Evolutionary conservation across 2,329 filamentous ascomycete genomes (phyloP).

Genomic region (Colletotrichum sp.): DNA sequence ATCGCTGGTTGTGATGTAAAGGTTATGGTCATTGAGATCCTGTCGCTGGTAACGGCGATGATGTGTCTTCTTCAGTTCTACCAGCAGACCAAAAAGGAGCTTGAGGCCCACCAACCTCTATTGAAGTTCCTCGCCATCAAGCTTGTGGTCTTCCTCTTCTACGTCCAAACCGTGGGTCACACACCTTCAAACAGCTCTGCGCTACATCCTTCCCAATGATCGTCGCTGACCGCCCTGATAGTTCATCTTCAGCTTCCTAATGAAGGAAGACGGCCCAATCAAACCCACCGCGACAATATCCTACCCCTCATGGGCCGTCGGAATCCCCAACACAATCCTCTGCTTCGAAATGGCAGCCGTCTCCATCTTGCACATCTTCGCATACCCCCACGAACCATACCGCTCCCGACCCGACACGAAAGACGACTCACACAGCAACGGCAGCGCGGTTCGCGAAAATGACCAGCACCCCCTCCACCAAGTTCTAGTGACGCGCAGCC

Average conservation of each 20-base stretch:
- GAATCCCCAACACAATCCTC: not conserved
- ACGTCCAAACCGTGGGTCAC: not conserved
- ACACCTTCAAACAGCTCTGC: not conserved
- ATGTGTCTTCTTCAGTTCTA: not conserved
- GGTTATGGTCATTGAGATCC: not conserved
- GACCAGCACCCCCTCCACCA: not conserved
- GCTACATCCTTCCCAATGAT: not conserved
- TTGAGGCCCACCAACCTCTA: not conserved
- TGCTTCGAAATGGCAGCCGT: conserved; percentile 3
- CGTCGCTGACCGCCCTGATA: not conserved
- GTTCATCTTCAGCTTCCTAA: not conserved
- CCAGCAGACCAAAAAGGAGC: not conserved
- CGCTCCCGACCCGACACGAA: not conserved
- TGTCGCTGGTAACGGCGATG: not conserved
- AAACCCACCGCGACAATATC: not conserved
- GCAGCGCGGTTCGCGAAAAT: not conserved
- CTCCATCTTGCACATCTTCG: not conserved
- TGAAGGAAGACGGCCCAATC: not conserved
- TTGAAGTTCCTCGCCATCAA: conserved; percentile 1
- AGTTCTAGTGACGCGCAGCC: not conserved
- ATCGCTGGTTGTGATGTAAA: rapidly evolving
- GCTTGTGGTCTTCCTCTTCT: not conserved
- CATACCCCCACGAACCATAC: not conserved
- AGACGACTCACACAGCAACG: not conserved
- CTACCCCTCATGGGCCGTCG: not conserved